Evolutionary conservation across 805 yeast genomes (phyloP).

Genomic region (Candida maesae): DNA sequence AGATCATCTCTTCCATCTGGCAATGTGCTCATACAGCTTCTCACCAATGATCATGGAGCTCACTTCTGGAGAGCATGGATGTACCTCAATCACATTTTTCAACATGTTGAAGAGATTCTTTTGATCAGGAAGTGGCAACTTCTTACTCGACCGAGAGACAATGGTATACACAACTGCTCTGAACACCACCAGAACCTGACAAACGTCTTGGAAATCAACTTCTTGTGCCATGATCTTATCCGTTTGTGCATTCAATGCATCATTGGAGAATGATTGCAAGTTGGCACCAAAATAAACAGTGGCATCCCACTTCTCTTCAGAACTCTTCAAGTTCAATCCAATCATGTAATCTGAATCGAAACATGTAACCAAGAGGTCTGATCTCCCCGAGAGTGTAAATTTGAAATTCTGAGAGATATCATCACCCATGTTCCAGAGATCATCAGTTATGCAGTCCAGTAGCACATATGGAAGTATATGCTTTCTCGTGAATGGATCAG

Average conservation of each 20-base stretch:
- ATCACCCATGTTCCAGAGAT: slow-evolving; percentile 4
- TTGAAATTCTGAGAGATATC: slow-evolving; percentile 3
- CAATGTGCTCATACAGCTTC: slow-evolving; percentile 2
- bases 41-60: slow-evolving; percentile 5
- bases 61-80: neutral
- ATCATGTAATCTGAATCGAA: neutral
- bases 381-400: slow-evolving; percentile 4
- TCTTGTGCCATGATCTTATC: neutral
- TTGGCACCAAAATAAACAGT: neutral
- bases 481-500: neutral
- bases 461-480: slow-evolving; percentile 6
- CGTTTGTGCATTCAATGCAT: neutral
- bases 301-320: slow-evolving; percentile 1
- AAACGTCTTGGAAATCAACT: neutral
- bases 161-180: slow-evolving; percentile 5
- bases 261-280: too few relatives aligned
- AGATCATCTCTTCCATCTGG: slow-evolving; percentile 4
- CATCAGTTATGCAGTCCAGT: slow-evolving; percentile 9
- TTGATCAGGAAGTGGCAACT: neutral
- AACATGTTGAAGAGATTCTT: neutral
- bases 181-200: slow-evolving; percentile 2
- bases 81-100: neutral
- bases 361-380: slow-evolving; percentile 1
- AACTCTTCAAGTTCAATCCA: neutral
- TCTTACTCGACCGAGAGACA: neutral